Base-by-base conservation (phyloP, 495 filamentous ascomycete species). In the Daldinia childiae region DNA sequence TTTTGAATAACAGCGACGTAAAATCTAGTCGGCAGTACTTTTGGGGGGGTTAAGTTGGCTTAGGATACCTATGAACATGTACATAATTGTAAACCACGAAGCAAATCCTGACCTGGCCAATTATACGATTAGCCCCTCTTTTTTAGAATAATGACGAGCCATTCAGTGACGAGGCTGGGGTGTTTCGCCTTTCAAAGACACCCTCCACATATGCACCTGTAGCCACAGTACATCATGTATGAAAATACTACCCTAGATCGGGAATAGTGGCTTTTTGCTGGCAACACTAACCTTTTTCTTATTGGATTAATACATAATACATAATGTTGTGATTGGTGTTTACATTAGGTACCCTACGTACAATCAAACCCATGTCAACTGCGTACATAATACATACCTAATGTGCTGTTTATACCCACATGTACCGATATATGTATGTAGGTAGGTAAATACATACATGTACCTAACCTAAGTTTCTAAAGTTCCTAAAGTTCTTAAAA, bases 1-100 rank as follows among this genome's bases (percentile, higher is more conserved):
- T 84, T 84, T 83, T 84, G 82, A 84, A 81, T 78, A 72, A 66
- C 27, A 36, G 38, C 12, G 24, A 65, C 34, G 60, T 14, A 60
- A 32, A 52, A 38, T 27, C 55, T 41, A 62, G 27, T 69, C 34
- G 67, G 66, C 64, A 66, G 15, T 43, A 48, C 50, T 62, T 36
- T 36, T 4, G 34, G 56, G 62, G 67, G 43, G 55, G 9, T 17
- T 45, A 41, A 48, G 43, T 19, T 48, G 12, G 43, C 43, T 48
- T n/a, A 26, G 52, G 17, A 19, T 36, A 36, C 12, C 34, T 36
- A 36, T 14, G 34, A 9, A 14, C 32, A 34, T 34, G 12, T 36
- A 36, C 34, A 36, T 36, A 36, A 36, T 36, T 36, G 34, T 36
- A 36, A 3, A 36, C 34, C 34, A 36, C 34, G 34, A 36, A 36